phyloP scores from a whole-genome alignment of 1,284 basidiomycete genomes.

The Pholiota adiposa region DNA sequence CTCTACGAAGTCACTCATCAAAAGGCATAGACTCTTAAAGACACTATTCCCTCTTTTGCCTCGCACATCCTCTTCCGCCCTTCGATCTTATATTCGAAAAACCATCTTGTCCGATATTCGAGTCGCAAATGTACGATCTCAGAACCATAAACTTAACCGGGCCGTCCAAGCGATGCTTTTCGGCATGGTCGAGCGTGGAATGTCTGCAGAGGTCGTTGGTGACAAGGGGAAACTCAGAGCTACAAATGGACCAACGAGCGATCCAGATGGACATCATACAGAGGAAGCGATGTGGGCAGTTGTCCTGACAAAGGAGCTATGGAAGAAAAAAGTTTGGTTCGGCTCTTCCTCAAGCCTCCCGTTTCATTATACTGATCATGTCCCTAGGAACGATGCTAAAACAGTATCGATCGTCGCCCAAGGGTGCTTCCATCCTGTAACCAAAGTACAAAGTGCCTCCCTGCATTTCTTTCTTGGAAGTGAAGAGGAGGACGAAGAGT shows the following conservation, averaged over 20 bases:
- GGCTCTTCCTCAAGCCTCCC: background rate
- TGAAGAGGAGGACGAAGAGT: conserved; percentile 74
- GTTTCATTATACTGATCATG: background rate
- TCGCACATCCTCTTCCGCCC: conserved; percentile 82
- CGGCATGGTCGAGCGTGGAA: conserved; percentile 91
- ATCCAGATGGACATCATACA: conserved; percentile 51
- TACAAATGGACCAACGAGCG: conserved; percentile 41
- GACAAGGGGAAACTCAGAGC: conserved; percentile 79
- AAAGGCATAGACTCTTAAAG: conserved; percentile 75
- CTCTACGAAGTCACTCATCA: conserved; percentile 8
- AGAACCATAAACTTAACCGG: conserved; percentile 96
- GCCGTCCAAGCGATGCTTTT: conserved; percentile 97
- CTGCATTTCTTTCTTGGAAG: conserved; percentile 97
- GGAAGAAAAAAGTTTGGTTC: conserved; percentile 93
- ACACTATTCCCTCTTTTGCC: conserved; percentile 94
- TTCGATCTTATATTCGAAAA: conserved; percentile 88
- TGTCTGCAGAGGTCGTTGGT: conserved; percentile 79
- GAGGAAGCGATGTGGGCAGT: conserved; percentile 99
- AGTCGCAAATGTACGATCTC: conserved; percentile 86
- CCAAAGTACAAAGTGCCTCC: conserved; percentile 95
- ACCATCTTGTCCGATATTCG: conserved; percentile 97
- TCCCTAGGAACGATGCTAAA: conserved; percentile 86
- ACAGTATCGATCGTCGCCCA: conserved; percentile 92
- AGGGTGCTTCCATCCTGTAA: conserved; percentile 92
- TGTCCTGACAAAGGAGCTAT: conserved; percentile 91